Conservation (phyloP, 2,329 filamentous ascomycete species). For the Apiospora pterosperma region DNA sequence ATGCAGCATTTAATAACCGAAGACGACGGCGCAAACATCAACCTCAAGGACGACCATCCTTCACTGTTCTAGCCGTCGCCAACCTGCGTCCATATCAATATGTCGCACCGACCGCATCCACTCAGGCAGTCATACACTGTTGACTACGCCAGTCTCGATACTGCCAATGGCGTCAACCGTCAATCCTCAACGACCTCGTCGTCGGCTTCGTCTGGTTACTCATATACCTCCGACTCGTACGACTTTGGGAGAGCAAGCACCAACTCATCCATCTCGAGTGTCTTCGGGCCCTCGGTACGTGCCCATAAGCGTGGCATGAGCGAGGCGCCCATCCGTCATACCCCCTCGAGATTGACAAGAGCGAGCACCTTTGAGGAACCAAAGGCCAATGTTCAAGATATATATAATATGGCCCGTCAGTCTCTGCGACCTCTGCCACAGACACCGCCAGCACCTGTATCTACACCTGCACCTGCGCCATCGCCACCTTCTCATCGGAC, state of each 20-base stretch:
- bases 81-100: conserved; percentile 24
- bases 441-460: not conserved
- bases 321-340: conserved; percentile 57
- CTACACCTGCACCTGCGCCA: not conserved
- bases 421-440: conserved; percentile 65
- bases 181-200: conserved; percentile 70
- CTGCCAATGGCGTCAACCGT: conserved; percentile 43
- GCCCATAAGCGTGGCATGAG: conserved; percentile 74
- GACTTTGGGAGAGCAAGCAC: conserved; percentile 65
- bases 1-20: conserved; percentile 24
- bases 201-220: conserved; percentile 67
- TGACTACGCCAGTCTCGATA: conserved; percentile 37
- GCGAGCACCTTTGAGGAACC: conserved; percentile 42
- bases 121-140: conserved; percentile 49
- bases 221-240: conserved; percentile 45
- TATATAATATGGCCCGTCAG: conserved; percentile 70
- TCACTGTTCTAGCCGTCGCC: conserved; percentile 20
- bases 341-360: conserved; percentile 34
- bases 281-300: conserved; percentile 38
- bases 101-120: conserved; percentile 56
- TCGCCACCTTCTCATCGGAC: conserved; percentile 20
- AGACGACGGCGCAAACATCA: conserved; percentile 16
- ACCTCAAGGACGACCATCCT: conserved; percentile 21
- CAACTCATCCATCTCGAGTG: conserved; percentile 69
- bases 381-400: conserved; percentile 52